phyloP scores from a whole-genome alignment of 495 filamentous ascomycete genomes.

The Neurospora tetraspora region DNA sequence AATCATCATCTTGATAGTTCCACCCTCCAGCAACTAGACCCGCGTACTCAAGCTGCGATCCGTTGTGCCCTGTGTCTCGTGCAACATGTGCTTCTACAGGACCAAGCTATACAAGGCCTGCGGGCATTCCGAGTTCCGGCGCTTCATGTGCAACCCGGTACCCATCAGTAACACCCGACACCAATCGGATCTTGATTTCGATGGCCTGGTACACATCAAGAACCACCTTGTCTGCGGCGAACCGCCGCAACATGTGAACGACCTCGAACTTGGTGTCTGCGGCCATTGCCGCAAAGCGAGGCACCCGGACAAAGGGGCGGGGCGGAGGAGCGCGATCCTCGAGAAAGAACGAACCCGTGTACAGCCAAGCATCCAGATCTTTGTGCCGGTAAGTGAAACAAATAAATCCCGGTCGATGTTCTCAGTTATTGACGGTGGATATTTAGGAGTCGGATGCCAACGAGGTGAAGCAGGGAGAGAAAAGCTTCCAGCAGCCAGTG shows the following conservation, averaged over 20 bases:
- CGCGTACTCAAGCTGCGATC: too few species aligned
- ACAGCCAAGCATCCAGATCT: not conserved
- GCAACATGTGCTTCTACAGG: not conserved
- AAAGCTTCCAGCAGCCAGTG: too few species aligned
- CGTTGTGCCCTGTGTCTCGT: not conserved
- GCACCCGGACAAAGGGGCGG: not conserved
- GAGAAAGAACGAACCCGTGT: not conserved
- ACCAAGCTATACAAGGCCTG: not conserved
- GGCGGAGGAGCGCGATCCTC: fast-evolving
- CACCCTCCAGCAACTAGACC: too few species aligned
- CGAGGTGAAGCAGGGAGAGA: not conserved
- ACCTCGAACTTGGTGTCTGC: not conserved
- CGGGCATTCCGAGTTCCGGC: not conserved
- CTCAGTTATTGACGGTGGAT: not conserved
- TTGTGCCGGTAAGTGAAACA: not conserved
- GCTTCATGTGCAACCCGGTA: not conserved
- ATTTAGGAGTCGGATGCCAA: not conserved
- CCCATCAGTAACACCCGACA: not conserved
- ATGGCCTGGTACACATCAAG: not conserved
- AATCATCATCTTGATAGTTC: not conserved
- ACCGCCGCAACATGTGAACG: not conserved
- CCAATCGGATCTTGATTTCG: fast-evolving
- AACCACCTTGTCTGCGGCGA: not conserved
- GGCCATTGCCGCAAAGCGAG: not conserved
- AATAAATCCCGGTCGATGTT: too few species aligned